Evolutionary conservation across 305 asterid genomes (phyloP).

Genomic region (Fraxinus angustifolia): DNA sequence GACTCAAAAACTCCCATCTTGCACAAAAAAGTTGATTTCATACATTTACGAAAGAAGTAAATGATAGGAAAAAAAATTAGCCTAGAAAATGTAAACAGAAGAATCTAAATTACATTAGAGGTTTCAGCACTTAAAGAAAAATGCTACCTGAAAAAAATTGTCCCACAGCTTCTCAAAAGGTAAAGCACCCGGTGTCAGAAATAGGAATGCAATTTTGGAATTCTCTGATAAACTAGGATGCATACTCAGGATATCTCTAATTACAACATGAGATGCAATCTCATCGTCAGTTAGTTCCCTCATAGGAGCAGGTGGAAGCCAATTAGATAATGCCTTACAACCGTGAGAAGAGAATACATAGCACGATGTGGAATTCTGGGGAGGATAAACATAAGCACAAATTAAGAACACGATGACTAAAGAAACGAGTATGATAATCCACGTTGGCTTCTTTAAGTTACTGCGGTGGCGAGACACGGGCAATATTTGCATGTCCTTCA

Average conservation of each 20-base stretch:
- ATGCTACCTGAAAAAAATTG: slow-evolving; percentile 77
- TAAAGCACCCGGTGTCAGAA: slow-evolving; percentile 90
- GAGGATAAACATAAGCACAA: slow-evolving; percentile 89
- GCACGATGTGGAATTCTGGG: slow-evolving; percentile 72
- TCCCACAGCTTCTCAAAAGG: slow-evolving; percentile 99
- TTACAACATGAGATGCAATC: slow-evolving; percentile 76
- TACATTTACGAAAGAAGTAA: background rate
- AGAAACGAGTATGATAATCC: slow-evolving; percentile 83
- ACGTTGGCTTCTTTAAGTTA: slow-evolving; percentile 81
- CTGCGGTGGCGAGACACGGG: slow-evolving; percentile 79
- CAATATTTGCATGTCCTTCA: slow-evolving; percentile 70
- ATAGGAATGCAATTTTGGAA: slow-evolving; percentile 85
- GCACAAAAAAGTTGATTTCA: background rate
- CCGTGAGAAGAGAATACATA: slow-evolving; percentile 73
- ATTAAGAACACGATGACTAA: slow-evolving; percentile 81
- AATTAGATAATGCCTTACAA: slow-evolving; percentile 65
- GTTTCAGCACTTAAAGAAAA: background rate
- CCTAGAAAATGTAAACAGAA: background rate
- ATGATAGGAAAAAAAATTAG: background rate
- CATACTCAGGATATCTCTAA: slow-evolving; percentile 66
- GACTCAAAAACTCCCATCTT: background rate
- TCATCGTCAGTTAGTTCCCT: slow-evolving; percentile 82
- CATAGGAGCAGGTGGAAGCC: slow-evolving; percentile 81
- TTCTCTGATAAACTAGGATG: slow-evolving; percentile 41
- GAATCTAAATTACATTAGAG: background rate